phyloP scores from a whole-genome alignment of 2,329 filamentous ascomycete species.

The Aureobasidium leucospermi region DNA sequence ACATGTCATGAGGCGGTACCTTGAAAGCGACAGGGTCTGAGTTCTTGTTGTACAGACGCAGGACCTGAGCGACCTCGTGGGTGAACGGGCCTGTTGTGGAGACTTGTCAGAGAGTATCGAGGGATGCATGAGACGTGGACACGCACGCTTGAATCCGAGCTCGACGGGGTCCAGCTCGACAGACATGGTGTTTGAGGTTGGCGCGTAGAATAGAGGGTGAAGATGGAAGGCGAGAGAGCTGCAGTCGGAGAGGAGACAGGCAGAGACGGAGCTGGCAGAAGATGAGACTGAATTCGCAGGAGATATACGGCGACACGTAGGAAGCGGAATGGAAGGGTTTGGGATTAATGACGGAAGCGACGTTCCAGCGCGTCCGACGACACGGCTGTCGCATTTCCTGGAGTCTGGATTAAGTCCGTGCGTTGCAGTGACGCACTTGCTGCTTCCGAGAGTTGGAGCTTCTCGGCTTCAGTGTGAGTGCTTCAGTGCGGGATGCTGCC shows the following conservation, averaged over 20 bases:
- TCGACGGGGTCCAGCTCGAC: constrained; percentile 88
- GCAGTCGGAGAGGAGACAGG: not conserved
- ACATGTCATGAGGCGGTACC: constrained; percentile 31
- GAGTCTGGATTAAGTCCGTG: not conserved
- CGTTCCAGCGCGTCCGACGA: not conserved
- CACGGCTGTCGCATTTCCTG: not conserved
- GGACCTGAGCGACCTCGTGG: constrained; percentile 54
- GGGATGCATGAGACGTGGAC: constrained; percentile 5
- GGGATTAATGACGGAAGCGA: constrained; percentile 4
- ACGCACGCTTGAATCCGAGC: constrained; percentile 87
- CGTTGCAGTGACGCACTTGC: not conserved
- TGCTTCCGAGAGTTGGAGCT: not conserved
- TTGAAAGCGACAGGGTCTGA: constrained; percentile 57
- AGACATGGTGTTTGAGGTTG: constrained; percentile 59
- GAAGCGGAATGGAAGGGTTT: not conserved
- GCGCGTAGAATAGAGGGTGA: not conserved
- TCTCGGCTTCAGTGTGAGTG: not conserved
- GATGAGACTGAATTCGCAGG: not conserved
- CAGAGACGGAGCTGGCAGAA: not conserved
- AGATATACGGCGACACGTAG: not conserved
- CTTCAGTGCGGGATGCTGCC: not conserved
- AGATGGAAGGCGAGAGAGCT: not conserved
- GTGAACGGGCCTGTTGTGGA: constrained; percentile 51
- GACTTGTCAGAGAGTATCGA: constrained; percentile 7
- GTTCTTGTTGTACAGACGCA: constrained; percentile 53